Percentiles rank a stretch among this genome's conserved stretches.
Evolutionary conservation across 192 early-diverging fungal genomes (phyloP).

Genomic region (Entomortierella lignicola): DNA sequence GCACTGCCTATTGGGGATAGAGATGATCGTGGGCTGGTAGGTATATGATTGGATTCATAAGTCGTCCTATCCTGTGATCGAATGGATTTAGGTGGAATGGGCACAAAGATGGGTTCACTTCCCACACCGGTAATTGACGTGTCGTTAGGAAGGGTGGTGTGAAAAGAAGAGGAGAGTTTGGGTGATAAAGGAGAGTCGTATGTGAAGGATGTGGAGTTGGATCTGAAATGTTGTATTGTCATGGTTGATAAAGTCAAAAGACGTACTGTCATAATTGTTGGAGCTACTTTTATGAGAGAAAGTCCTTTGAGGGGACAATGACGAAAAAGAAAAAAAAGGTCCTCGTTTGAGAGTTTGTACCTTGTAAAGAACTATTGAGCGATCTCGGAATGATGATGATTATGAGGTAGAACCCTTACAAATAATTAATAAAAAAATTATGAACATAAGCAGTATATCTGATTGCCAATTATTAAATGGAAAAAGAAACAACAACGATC

Average conservation of each 20-base stretch:
- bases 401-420: no score
- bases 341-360: background rate
- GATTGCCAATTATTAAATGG: background rate
- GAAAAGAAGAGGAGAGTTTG: background rate
- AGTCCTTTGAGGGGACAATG: no score
- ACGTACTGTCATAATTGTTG: conserved; percentile 4
- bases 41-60: background rate
- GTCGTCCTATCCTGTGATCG: background rate
- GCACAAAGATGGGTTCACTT: conserved; percentile 13
- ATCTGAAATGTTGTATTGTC: conserved; percentile 25
- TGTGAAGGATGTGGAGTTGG: conserved; percentile 23
- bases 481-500: background rate
- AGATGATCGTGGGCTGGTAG: conserved; percentile 17
- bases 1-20: conserved; percentile 26
- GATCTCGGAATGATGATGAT: no score
- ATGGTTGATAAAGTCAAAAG: background rate
- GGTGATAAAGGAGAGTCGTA: conserved; percentile 15
- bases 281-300: background rate
- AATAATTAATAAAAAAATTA: no score
- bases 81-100: background rate
- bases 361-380: background rate
- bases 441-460: no score
- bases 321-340: no score
- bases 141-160: background rate
- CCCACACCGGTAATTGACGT: background rate